Percentiles rank a stretch among this genome's conserved stretches.
Conservation (phyloP, 2,329 filamentous ascomycete genomes). For the Trichoderma gracile region DNA sequence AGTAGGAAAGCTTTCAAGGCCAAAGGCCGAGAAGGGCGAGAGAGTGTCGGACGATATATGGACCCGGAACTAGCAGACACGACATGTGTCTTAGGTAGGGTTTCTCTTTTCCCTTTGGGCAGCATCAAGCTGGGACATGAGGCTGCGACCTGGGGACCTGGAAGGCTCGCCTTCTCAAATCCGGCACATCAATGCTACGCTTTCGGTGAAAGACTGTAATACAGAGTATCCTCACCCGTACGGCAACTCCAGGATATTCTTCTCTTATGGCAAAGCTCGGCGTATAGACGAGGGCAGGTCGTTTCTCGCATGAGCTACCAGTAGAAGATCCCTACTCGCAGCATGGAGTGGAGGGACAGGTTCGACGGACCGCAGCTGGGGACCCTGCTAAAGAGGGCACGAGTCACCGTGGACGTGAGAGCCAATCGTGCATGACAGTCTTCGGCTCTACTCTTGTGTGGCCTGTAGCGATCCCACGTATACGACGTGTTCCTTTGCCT, state of each 20-base stretch:
- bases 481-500: background rate
- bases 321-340: background rate
- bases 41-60: constrained; percentile 16
- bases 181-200: constrained; percentile 1
- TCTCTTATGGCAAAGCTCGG: constrained; percentile 3
- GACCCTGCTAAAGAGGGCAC: constrained; percentile 2
- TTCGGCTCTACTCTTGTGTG: constrained; percentile 9
- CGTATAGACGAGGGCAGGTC: constrained; percentile 14
- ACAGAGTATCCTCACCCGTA: background rate
- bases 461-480: constrained; percentile 17
- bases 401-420: background rate
- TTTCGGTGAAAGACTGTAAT: background rate
- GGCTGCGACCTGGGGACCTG: background rate
- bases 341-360: background rate
- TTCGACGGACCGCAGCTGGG: constrained; percentile 12
- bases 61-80: constrained; percentile 7
- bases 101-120: constrained; percentile 7
- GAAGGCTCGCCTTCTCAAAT: constrained; percentile 7
- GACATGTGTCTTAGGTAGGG: constrained; percentile 18
- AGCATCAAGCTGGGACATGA: constrained; percentile 11
- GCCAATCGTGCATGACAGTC: constrained; percentile 7
- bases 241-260: constrained; percentile 3
- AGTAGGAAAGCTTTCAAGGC: constrained; percentile 1
- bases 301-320: constrained; percentile 1
- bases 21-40: constrained; percentile 7